Conservation (phyloP, 495 filamentous ascomycete genomes). For the Penicillium cinerascens region DNA sequence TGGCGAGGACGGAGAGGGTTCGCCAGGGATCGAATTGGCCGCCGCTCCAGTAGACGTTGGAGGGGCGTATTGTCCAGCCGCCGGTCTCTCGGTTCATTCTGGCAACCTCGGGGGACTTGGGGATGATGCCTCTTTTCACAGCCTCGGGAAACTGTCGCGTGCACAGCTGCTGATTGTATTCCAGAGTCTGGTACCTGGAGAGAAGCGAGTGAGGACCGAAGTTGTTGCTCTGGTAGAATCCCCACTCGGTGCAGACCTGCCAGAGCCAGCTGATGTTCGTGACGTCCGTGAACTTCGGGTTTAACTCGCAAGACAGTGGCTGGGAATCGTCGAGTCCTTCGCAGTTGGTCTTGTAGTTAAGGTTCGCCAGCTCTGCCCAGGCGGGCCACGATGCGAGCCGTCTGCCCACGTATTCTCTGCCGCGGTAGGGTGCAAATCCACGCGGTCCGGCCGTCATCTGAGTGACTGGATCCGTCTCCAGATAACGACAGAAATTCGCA, state of each 20-base stretch:
- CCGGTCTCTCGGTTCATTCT: constrained; percentile 45
- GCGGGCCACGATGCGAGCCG: constrained; percentile 46
- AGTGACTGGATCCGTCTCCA: constrained; percentile 36
- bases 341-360: constrained; percentile 39
- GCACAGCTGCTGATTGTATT: constrained; percentile 49
- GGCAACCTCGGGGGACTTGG: constrained; percentile 33
- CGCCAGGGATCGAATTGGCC: constrained; percentile 61
- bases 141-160: constrained; percentile 52
- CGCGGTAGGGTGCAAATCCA: constrained; percentile 40
- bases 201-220: constrained; percentile 45
- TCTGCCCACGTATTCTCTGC: constrained; percentile 40
- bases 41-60: constrained; percentile 52
- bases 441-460: constrained; percentile 20
- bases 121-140: constrained; percentile 40
- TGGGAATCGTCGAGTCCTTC: constrained; percentile 29
- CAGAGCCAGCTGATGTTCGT: constrained; percentile 52
- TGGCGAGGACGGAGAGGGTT: constrained; percentile 47
- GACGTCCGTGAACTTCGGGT: constrained; percentile 31
- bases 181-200: constrained; percentile 49
- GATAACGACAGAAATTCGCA: constrained; percentile 43
- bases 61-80: constrained; percentile 57
- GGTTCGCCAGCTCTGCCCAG: constrained; percentile 42
- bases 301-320: constrained; percentile 38
- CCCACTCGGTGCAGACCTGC: constrained; percentile 61
- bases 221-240: constrained; percentile 54